Base-by-base conservation (phyloP, 1,139 yeast genomes). In the Zygoascus sp. region DNA sequence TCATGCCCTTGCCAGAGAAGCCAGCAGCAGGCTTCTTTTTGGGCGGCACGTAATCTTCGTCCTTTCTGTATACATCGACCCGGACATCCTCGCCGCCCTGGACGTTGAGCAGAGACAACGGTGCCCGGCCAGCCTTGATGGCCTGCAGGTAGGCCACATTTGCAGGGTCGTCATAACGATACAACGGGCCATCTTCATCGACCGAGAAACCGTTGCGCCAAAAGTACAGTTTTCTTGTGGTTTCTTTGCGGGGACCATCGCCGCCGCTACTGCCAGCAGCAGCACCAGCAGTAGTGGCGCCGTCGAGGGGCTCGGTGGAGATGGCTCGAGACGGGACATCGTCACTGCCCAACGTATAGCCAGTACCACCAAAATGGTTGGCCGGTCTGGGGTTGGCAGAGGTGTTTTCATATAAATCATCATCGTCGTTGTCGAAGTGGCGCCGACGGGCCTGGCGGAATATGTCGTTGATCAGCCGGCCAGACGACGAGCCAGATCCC, bases 141-240 rank as follows among this genome's bases (percentile, higher is more conserved):
- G 90, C 95, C 55, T 80, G 77, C 57, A 94, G 72, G 53, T 86
- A 83, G 43, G 75, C 77, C 44, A 82, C 80, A 62, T 92, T 92
- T 20, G 76, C 80, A 6, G 96, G 96, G 64, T 92, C 97, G 59
- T 92, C 97, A 62, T 89, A 92, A 50, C 95, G 74, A 65, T 78
- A 83, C 51, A 92, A 73, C 17, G 80, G 80, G 1, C 97, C 97
- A 45, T 89, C 95, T 17, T 92, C 97, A n/a, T 37, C 48, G 25
- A 92, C 90, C 48, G 89, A 87, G 67, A 94, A 92, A 2, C 98
- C 98, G 62, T 92, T 94, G 58, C 81, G 82, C 98, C 98, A 92
- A 64, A 92, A 92, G 0, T 95, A 88, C 53, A 94, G 83, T 45
- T 83, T 83, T 73, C 52, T 77, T 15, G 56, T 50, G n/a, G 64